Evolutionary conservation across 2,329 filamentous ascomycete species (phyloP).

Genomic region (Ceratocystis harringtonii): DNA sequence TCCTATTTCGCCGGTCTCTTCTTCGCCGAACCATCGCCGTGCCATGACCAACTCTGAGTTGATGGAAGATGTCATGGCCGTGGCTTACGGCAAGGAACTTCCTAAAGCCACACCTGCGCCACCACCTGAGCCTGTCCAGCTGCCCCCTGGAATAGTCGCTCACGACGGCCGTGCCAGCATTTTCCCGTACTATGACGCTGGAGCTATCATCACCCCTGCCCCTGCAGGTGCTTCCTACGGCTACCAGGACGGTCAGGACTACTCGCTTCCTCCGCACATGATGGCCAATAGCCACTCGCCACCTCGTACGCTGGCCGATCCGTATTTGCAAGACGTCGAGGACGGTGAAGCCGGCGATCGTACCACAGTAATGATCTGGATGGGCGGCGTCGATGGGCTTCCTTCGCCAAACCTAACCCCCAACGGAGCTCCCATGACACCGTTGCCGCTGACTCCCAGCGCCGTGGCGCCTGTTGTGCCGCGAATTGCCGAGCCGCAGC

Average conservation of each 20-base stretch:
- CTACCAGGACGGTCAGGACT: slow-evolving; percentile 10
- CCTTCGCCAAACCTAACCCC: background rate
- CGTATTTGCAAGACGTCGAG: background rate
- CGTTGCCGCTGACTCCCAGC: slow-evolving; percentile 5
- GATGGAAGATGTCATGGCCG: slow-evolving; percentile 13
- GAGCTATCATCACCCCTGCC: slow-evolving; percentile 2
- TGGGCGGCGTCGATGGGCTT: slow-evolving; percentile 7
- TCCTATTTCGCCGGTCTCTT: slow-evolving; percentile 6
- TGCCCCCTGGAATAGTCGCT: slow-evolving; percentile 7
- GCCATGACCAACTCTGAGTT: slow-evolving; percentile 15
- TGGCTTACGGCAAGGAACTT: slow-evolving; percentile 7
- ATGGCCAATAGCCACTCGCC: background rate
- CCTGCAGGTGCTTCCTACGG: slow-evolving; percentile 6
- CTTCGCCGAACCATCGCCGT: background rate
- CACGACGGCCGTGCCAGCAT: slow-evolving; percentile 9
- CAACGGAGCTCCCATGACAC: background rate
- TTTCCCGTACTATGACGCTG: slow-evolving; percentile 7
- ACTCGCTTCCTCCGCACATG: background rate
- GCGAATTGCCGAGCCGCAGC: background rate
- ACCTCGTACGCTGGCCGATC: background rate
- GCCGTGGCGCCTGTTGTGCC: background rate
- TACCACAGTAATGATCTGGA: slow-evolving; percentile 15
- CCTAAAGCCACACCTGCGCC: background rate
- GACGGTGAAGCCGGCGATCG: slow-evolving; percentile 1
- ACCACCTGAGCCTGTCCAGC: slow-evolving; percentile 3